Percentiles rank a stretch among this genome's conserved stretches.
These are phyloP conservation scores for Solanum phureja DNA, from an alignment of 257 asterid genomes.

Conservation along the genomic window DNA sequence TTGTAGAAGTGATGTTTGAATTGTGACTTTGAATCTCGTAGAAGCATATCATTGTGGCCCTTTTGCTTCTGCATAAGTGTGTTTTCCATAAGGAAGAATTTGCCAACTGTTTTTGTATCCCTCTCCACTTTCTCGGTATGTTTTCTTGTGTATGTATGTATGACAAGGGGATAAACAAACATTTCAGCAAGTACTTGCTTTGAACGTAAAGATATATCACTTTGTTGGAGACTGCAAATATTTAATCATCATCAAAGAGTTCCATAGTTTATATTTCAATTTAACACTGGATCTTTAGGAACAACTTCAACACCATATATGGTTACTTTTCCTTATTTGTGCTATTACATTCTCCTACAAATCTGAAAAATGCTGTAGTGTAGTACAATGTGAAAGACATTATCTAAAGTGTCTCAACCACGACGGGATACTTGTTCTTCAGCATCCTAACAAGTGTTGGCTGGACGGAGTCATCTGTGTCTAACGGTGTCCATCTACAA, in stretches of 20 bases:
- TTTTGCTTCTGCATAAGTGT: neutral
- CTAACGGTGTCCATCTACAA: constrained; percentile 72
- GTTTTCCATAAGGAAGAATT: neutral
- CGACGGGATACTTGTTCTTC: constrained; percentile 67
- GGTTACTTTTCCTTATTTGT: neutral
- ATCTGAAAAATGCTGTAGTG: neutral
- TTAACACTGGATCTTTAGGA: neutral
- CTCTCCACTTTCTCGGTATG: neutral
- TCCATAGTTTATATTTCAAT: neutral
- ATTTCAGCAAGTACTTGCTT: neutral
- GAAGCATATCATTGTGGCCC: neutral
- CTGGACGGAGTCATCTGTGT: constrained; percentile 50
- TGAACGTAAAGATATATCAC: neutral
- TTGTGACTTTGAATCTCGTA: neutral
- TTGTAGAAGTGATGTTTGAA: neutral
- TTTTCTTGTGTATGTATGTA: no score
- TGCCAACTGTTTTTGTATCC: neutral
- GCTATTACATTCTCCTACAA: neutral
- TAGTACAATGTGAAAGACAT: neutral
- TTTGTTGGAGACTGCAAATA: neutral
- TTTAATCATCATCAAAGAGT: neutral
- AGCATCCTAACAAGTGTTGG: constrained; percentile 86
- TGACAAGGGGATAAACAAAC: no score
- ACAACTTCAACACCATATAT: neutral
- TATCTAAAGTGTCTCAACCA: constrained; percentile 42